Evolutionary conservation across 441 rosid genomes (phyloP).

Genomic region (Brassica balearica): DNA sequence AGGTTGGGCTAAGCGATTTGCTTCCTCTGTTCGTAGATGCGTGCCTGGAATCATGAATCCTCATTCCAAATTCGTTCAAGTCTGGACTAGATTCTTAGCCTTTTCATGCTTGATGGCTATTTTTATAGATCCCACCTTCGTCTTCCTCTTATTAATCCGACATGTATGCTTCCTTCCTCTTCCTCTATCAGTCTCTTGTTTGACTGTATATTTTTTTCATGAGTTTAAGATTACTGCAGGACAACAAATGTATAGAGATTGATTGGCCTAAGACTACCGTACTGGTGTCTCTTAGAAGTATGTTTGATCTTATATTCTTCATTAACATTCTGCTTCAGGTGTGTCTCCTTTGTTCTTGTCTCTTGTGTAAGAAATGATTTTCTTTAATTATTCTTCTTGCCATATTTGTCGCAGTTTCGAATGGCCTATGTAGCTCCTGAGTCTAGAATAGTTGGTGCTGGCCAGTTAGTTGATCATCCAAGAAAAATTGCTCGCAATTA

Average conservation of each 20-base stretch:
- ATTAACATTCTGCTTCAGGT: constrained; percentile 92
- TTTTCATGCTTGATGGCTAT: constrained; percentile 76
- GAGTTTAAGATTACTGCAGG: constrained; percentile 47
- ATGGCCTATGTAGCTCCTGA: constrained; percentile 89
- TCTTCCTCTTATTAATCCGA: constrained; percentile 62
- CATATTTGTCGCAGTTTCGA: constrained; percentile 64
- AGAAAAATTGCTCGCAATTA: constrained; percentile 70
- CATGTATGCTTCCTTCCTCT: constrained; percentile 50
- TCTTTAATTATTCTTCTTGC: constrained; percentile 9
- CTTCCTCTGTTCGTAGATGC: constrained; percentile 46
- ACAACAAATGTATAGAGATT: constrained; percentile 59
- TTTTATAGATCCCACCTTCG: constrained; percentile 84
- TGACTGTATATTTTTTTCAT: background rate
- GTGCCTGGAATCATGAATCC: constrained; percentile 90
- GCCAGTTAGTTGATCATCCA: constrained; percentile 92
- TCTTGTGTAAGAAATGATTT: background rate
- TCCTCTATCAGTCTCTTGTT: background rate
- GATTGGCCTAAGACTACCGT: constrained; percentile 55
- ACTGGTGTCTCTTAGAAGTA: constrained; percentile 60
- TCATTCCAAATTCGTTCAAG: constrained; percentile 68
- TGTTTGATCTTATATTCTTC: constrained; percentile 69
- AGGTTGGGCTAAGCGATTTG: constrained; percentile 74
- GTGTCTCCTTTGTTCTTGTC: constrained; percentile 27
- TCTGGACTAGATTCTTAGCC: constrained; percentile 75
- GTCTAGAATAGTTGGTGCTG: constrained; percentile 84